Evolutionary conservation across 179 eudicot genomes (phyloP).

Genomic region (Silene coronaria): DNA sequence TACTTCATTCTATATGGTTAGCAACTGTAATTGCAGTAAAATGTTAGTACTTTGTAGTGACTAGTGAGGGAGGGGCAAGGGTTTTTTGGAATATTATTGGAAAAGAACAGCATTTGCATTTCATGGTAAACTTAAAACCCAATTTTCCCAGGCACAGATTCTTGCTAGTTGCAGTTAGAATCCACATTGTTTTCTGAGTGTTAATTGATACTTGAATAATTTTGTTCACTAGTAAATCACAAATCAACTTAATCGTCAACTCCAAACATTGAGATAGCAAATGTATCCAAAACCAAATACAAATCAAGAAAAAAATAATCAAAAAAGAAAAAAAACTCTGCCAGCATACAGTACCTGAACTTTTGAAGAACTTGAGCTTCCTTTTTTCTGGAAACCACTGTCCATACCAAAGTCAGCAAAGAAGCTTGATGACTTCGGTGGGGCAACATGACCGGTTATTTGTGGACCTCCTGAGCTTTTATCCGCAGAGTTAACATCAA

Average conservation of each 20-base stretch:
- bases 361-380: conserved; percentile 45
- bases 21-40: no score
- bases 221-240: not conserved
- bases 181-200: not conserved
- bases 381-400: conserved; percentile 60
- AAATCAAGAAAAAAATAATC: not conserved
- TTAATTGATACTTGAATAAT: not conserved
- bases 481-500: conserved; percentile 52
- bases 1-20: no score
- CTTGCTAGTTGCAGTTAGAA: not conserved
- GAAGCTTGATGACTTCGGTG: conserved; percentile 75
- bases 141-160: not conserved
- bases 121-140: not conserved
- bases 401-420: conserved; percentile 96
- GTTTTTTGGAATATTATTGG: no score
- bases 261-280: not conserved
- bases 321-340: no score
- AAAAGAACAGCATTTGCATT: no score
- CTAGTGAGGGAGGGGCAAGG: no score
- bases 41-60: no score
- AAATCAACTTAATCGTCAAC: not conserved
- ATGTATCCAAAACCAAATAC: not conserved
- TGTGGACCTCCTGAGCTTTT: conserved; percentile 52
- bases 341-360: conserved; percentile 47
- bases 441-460: conserved; percentile 57